Percentiles rank a stretch among this genome's conserved stretches.
These are phyloP conservation scores for Lepiota subincarnata DNA, from an alignment of 768 basidiomycete species.

Conservation along the genomic window DNA sequence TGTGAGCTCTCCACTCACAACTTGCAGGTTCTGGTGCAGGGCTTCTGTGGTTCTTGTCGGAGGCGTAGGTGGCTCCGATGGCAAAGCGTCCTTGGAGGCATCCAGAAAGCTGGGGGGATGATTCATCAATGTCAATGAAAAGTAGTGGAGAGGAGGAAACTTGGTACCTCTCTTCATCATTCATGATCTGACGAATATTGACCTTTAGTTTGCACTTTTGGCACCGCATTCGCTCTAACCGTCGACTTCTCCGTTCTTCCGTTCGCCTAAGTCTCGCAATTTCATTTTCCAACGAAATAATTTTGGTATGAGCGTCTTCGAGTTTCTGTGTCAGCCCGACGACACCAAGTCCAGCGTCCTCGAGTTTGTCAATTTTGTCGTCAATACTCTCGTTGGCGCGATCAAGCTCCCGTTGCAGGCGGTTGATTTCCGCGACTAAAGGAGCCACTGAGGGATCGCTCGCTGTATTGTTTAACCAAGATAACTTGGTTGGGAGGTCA, in stretches of 20 bases:
- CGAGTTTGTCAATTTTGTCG: slow-evolving; percentile 82
- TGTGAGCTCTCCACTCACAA: slow-evolving; percentile 60
- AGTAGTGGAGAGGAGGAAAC: slow-evolving; percentile 1
- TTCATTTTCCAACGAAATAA: slow-evolving; percentile 61
- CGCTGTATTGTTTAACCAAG: slow-evolving; percentile 65
- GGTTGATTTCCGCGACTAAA: slow-evolving; percentile 65
- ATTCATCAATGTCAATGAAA: slow-evolving; percentile 4
- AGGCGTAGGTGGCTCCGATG: slow-evolving; percentile 61
- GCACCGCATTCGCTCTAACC: slow-evolving; percentile 61
- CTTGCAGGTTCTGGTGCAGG: slow-evolving; percentile 52
- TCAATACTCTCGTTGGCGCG: slow-evolving; percentile 82
- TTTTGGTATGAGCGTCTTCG: slow-evolving; percentile 62
- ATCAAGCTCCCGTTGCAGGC: slow-evolving; percentile 72
- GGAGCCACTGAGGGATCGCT: slow-evolving; percentile 56
- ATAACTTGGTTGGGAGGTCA: slow-evolving; percentile 43
- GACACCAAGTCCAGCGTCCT: slow-evolving; percentile 73
- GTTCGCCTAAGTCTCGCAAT: slow-evolving; percentile 57
- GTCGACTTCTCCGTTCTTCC: slow-evolving; percentile 64
- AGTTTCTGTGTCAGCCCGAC: slow-evolving; percentile 68
- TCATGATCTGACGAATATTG: slow-evolving; percentile 40
- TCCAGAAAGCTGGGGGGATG: slow-evolving; percentile 46
- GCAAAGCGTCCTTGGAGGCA: slow-evolving; percentile 40
- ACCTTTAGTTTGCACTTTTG: slow-evolving; percentile 65
- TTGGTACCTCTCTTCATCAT: slow-evolving; percentile 60
- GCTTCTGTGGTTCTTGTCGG: slow-evolving; percentile 65